phyloP scores from a whole-genome alignment of 2,329 filamentous ascomycete species.

The Paramyrothecium roridum region DNA sequence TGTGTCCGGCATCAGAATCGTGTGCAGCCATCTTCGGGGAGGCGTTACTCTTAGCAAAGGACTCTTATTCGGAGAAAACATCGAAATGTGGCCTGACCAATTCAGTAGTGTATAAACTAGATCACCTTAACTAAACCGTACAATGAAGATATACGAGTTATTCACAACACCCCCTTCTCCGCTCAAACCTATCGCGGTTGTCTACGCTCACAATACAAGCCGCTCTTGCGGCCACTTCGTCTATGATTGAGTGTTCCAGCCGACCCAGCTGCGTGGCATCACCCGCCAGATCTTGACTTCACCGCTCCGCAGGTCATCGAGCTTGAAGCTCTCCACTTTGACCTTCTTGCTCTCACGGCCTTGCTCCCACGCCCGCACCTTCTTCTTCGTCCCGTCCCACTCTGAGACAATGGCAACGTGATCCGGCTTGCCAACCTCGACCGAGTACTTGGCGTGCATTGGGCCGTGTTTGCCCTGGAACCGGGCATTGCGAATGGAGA shows the following conservation, averaged over 20 bases:
- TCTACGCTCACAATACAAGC: too few species aligned
- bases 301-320: constrained; percentile 86
- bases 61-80: background rate
- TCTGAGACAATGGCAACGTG: constrained; percentile 91
- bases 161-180: background rate
- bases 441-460: constrained; percentile 90
- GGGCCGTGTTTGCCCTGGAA: constrained; percentile 95
- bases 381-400: constrained; percentile 99
- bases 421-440: constrained; percentile 82
- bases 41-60: too few species aligned
- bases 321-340: constrained; percentile 88
- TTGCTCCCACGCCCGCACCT: constrained; percentile 93
- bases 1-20: too few species aligned
- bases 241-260: constrained; percentile 70
- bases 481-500: constrained; percentile 86
- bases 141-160: background rate
- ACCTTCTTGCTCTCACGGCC: constrained; percentile 91
- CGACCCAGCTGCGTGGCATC: constrained; percentile 88
- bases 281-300: constrained; percentile 98
- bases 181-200: background rate
- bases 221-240: constrained; percentile 4
- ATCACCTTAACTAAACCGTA: background rate
- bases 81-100: background rate
- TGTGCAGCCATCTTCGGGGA: too few species aligned
- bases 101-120: background rate